Percentiles rank a stretch among this genome's conserved stretches.
phyloP scores from a whole-genome alignment of 2,329 filamentous ascomycete species.

The Cladosporium sp. region DNA sequence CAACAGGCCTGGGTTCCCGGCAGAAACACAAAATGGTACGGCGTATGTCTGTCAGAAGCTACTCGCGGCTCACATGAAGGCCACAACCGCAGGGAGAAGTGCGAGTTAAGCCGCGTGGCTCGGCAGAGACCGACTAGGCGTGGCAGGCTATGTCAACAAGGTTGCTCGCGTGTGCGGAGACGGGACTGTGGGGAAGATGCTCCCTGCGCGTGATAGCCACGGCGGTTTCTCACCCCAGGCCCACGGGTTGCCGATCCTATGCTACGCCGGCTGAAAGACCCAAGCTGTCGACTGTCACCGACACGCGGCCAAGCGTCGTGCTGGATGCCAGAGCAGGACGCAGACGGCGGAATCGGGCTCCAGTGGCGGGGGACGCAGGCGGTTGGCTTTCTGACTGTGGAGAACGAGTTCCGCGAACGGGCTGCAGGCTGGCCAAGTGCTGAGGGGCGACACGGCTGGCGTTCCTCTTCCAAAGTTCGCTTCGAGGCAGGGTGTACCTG shows the following conservation, averaged over 20 bases:
- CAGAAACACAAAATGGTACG: conserved; percentile 13
- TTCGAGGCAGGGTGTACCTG: not conserved
- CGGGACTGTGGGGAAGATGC: conserved; percentile 11
- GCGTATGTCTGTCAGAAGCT: conserved; percentile 3
- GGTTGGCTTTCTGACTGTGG: not conserved
- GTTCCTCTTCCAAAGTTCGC: not conserved
- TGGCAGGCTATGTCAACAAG: not conserved
- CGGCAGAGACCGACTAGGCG: not conserved
- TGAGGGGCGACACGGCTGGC: conserved; percentile 2
- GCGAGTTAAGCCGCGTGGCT: conserved; percentile 8
- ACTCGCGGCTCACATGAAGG: not conserved
- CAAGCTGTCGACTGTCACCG: not conserved
- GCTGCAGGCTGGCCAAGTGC: conserved; percentile 10
- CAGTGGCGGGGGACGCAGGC: not conserved
- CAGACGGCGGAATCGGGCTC: not conserved
- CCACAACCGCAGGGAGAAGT: conserved; percentile 3
- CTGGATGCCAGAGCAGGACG: no score
- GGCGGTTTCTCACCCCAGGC: conserved; percentile 1
- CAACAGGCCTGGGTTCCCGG: conserved; percentile 15
- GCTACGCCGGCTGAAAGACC: not conserved
- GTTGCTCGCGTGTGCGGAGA: conserved; percentile 10
- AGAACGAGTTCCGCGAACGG: conserved; percentile 5
- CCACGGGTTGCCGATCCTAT: not conserved
- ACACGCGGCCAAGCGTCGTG: not conserved
- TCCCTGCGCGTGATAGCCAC: conserved; percentile 8